Percentiles rank a stretch among this genome's conserved stretches.
Conservation (phyloP, 768 basidiomycete genomes). For the Fistulinella prunicolor region DNA sequence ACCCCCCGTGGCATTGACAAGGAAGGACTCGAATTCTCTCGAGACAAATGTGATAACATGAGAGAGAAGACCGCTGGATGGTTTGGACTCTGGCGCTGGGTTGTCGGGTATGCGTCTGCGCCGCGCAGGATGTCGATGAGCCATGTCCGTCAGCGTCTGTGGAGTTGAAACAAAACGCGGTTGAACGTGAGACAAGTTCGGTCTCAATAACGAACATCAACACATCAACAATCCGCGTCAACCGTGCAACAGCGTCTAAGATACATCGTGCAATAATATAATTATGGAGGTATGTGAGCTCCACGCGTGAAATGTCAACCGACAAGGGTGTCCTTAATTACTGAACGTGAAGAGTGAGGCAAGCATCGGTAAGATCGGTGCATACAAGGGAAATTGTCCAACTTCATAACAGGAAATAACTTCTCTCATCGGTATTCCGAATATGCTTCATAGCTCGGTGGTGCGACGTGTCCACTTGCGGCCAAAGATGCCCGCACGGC, state of each 20-base stretch:
- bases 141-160: constrained; percentile 2
- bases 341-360: constrained; percentile 5
- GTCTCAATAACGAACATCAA: constrained; percentile 11
- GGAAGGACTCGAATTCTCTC: constrained; percentile 68
- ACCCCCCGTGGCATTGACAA: constrained; percentile 56
- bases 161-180: background rate
- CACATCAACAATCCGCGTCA: constrained; percentile 4
- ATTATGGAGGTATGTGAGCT: constrained; percentile 7
- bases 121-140: constrained; percentile 8
- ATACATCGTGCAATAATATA: constrained; percentile 13
- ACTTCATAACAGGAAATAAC: background rate
- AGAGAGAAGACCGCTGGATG: constrained; percentile 46
- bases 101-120: background rate
- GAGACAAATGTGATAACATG: constrained; percentile 70
- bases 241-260: constrained; percentile 2
- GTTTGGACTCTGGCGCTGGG: background rate
- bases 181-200: constrained; percentile 18
- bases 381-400: constrained; percentile 12
- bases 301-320: constrained; percentile 3
- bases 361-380: constrained; percentile 8
- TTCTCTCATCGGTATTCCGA: constrained; percentile 45
- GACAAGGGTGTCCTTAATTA: constrained; percentile 12
- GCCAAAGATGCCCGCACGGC: constrained; percentile 65
- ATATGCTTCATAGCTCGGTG: constrained; percentile 56
- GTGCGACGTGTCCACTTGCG: constrained; percentile 30